Evolutionary conservation across 495 filamentous ascomycete genomes (phyloP).

Genomic region (Aspergillus conjunctus): DNA sequence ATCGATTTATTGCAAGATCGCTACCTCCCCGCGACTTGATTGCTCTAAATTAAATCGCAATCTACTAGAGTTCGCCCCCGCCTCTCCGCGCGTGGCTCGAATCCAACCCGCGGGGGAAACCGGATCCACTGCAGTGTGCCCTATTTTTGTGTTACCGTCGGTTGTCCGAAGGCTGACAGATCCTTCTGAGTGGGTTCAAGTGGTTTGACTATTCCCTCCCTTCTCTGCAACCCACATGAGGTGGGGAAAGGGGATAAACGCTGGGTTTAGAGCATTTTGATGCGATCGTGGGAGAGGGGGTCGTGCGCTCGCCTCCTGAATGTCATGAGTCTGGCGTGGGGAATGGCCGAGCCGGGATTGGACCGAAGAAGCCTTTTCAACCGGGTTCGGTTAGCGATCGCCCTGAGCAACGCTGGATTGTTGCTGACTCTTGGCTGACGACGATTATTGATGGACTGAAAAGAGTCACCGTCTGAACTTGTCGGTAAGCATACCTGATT

Average conservation of each 20-base stretch:
- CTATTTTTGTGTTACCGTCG: slow-evolving; percentile 1
- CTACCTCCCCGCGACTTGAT: slow-evolving; percentile 15
- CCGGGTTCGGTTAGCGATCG: background rate
- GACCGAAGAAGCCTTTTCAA: background rate
- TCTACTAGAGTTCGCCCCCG: slow-evolving; percentile 12
- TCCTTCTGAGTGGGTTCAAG: too few relatives aligned
- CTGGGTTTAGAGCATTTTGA: too few relatives aligned
- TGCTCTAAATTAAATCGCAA: slow-evolving; percentile 12
- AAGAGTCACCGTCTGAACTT: background rate
- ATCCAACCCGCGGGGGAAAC: slow-evolving; percentile 3
- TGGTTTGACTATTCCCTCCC: background rate
- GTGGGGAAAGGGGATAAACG: too few relatives aligned
- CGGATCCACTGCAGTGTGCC: slow-evolving; percentile 10
- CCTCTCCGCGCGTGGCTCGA: slow-evolving; percentile 16
- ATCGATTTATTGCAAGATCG: slow-evolving; percentile 8
- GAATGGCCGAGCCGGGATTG: background rate
- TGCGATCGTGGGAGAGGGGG: background rate
- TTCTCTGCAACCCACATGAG: too few relatives aligned
- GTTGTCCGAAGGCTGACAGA: slow-evolving; percentile 13
- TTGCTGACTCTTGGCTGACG: background rate
- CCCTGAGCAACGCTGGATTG: background rate
- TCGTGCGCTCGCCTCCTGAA: background rate
- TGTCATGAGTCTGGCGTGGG: background rate
- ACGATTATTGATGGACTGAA: background rate
- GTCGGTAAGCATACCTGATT: background rate